Conservation (phyloP, 805 yeast species). For the Diddensiella santjacobensis region DNA sequence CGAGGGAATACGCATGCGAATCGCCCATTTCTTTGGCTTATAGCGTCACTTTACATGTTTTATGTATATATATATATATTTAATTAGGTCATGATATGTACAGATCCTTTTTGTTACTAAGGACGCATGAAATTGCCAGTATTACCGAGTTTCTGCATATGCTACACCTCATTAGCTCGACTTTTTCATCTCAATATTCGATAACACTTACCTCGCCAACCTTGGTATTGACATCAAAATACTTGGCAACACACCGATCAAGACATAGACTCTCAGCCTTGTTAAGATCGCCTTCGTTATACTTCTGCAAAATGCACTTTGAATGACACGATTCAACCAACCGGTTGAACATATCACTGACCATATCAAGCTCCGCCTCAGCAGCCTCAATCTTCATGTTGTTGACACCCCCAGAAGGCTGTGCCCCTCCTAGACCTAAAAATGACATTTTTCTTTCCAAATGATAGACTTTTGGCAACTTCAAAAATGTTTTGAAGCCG, state of each 20-base stretch:
- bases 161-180: constrained; percentile 21
- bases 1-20: constrained; percentile 76
- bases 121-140: constrained; percentile 31
- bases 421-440: constrained; percentile 51
- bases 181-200: not conserved
- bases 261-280: constrained; percentile 82
- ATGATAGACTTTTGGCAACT: not conserved
- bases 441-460: constrained; percentile 32
- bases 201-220: constrained; percentile 63
- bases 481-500: too few relatives aligned
- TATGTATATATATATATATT: constrained; percentile 8
- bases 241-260: constrained; percentile 94
- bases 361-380: constrained; percentile 95
- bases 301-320: constrained; percentile 68
- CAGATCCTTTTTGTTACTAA: constrained; percentile 7
- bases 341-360: constrained; percentile 94
- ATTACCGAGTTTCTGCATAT: constrained; percentile 47
- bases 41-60: constrained; percentile 1
- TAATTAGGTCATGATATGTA: not conserved
- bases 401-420: constrained; percentile 35
- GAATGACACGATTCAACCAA: constrained; percentile 83
- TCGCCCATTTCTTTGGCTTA: constrained; percentile 49
- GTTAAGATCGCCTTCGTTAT: constrained; percentile 68
- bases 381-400: constrained; percentile 58
- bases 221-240: constrained; percentile 89